Percentiles rank a stretch among this genome's conserved stretches.
Evolutionary conservation across 1,139 yeast genomes (phyloP).

Genomic region (Eremothecium gossypii): DNA sequence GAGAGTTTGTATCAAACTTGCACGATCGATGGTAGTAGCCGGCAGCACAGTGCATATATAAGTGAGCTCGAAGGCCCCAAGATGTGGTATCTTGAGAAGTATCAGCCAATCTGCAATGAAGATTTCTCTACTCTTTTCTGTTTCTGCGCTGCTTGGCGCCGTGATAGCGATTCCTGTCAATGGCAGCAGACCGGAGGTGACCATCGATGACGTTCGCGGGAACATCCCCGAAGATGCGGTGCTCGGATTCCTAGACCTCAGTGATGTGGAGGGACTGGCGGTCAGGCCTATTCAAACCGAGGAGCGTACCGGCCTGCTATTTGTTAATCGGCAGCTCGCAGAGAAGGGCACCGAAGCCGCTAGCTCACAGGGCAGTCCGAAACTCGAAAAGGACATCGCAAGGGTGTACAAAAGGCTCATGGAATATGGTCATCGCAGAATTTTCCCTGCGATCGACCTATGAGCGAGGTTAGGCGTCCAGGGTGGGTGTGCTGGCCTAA

Average conservation of each 20-base stretch:
- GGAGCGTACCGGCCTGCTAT: constrained; percentile 21
- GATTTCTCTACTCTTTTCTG: constrained; percentile 12
- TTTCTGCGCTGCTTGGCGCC: no score
- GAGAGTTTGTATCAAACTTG: no score
- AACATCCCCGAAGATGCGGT: constrained; percentile 25
- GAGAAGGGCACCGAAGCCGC: constrained; percentile 12
- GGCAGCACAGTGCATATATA: background rate
- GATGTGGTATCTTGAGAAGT: background rate
- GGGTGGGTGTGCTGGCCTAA: no score
- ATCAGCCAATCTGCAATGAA: constrained; percentile 8
- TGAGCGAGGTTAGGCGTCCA: no score
- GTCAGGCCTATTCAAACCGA: constrained; percentile 21
- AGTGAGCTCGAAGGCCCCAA: background rate
- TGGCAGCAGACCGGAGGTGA: constrained; percentile 5
- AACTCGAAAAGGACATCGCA: no score
- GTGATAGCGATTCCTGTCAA: no score
- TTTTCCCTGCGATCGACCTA: constrained; percentile 14
- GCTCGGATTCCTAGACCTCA: constrained; percentile 22
- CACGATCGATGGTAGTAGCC: no score
- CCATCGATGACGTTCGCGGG: constrained; percentile 5
- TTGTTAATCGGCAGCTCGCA: constrained; percentile 26
- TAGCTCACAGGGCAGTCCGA: no score
- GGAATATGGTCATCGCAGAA: constrained; percentile 13
- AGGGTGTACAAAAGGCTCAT: constrained; percentile 2
- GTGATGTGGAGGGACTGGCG: constrained; percentile 20